Conservation (phyloP, 805 yeast genomes). For the Pichia manshurica region DNA sequence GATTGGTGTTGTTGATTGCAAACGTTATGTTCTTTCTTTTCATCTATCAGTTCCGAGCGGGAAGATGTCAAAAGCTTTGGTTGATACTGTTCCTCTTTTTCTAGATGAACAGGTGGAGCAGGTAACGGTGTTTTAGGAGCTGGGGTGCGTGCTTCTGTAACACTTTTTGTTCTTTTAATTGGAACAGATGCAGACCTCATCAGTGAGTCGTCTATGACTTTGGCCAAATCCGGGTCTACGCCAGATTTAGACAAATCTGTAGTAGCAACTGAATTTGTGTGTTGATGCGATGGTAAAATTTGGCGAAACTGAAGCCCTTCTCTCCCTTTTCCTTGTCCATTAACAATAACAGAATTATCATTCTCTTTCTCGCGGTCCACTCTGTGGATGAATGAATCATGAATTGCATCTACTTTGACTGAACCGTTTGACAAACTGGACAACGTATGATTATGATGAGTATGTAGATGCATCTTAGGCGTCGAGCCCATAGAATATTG, state of each 20-base stretch:
- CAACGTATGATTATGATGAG: constrained; percentile 5
- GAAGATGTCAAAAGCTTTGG: too few species aligned
- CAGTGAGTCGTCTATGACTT: not conserved
- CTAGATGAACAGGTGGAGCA: not conserved
- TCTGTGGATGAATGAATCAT: not conserved
- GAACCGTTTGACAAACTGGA: constrained; percentile 5
- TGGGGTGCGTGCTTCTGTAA: constrained; percentile 4
- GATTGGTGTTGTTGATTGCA: too few species aligned
- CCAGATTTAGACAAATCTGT: not conserved
- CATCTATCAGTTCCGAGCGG: too few species aligned
- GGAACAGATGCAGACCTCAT: constrained; percentile 16
- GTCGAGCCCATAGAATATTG: constrained; percentile 9
- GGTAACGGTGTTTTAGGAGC: constrained; percentile 8
- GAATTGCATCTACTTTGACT: not conserved
- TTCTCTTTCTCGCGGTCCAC: not conserved
- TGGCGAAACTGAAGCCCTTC: too few species aligned
- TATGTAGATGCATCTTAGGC: constrained; percentile 1
- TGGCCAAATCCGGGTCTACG: not conserved
- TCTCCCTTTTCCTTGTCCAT: not conserved
- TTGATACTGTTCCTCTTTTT: too few species aligned
- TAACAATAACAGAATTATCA: not conserved
- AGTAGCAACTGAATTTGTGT: constrained; percentile 9
- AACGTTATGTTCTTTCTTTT: too few species aligned
- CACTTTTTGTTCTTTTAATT: constrained; percentile 1
- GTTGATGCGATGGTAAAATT: constrained; percentile 6